phyloP scores from a whole-genome alignment of 805 yeast species.

The Hanseniaspora taiwanica region DNA sequence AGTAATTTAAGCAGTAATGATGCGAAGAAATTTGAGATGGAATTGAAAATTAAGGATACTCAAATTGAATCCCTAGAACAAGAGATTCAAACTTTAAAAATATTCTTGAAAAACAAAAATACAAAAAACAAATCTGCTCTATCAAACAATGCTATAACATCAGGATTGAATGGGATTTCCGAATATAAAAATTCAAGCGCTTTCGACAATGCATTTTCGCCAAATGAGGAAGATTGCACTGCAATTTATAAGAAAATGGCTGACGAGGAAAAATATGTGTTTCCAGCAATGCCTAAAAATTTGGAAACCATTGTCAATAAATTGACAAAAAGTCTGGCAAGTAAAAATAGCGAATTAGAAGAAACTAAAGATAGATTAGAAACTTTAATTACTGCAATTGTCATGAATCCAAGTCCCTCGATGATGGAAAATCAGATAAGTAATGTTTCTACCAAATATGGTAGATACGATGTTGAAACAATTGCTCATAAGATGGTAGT shows the following conservation, averaged over 20 bases:
- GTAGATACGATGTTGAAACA: conserved; percentile 62
- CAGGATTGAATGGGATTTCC: too few species aligned
- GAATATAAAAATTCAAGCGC: too few species aligned
- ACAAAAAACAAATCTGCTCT: background rate
- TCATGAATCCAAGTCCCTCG: conserved; percentile 30
- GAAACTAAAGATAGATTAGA: conserved; percentile 55
- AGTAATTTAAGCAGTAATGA: conserved; percentile 12
- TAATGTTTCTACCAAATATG: conserved; percentile 34
- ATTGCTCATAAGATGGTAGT: conserved; percentile 59
- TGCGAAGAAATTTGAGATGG: conserved; percentile 31
- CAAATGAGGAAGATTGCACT: conserved; percentile 4
- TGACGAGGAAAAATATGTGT: conserved; percentile 6
- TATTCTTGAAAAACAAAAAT: conserved; percentile 23
- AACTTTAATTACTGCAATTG: conserved; percentile 41
- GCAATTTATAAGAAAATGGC: conserved; percentile 3
- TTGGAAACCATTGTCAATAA: conserved; percentile 35
- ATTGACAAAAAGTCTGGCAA: conserved; percentile 34
- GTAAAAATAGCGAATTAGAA: conserved; percentile 37
- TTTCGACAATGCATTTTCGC: background rate
- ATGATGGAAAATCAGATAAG: conserved; percentile 7
- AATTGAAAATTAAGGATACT: conserved; percentile 42
- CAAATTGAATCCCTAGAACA: conserved; percentile 33
- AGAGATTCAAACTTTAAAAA: conserved; percentile 29
- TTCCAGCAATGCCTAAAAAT: conserved; percentile 27
- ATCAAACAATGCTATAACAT: background rate